These are phyloP conservation scores for Amyloporia xantha DNA, from an alignment of 768 basidiomycete species.

Conservation along the genomic window DNA sequence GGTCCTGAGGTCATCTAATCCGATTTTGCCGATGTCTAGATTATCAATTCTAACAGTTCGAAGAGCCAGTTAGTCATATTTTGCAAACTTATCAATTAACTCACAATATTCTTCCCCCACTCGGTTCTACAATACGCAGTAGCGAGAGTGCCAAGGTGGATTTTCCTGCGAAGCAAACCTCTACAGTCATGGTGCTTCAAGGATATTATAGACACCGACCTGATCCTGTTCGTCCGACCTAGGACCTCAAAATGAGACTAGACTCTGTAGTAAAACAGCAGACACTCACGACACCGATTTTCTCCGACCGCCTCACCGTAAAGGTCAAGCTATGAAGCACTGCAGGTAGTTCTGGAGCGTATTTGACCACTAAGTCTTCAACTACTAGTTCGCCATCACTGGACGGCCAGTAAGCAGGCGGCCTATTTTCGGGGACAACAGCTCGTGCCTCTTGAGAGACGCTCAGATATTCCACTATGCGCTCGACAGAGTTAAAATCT, in stretches of 20 bases:
- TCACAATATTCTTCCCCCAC: slow-evolving; percentile 51
- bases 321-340: slow-evolving; percentile 56
- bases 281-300: slow-evolving; percentile 55
- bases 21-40: slow-evolving; percentile 60
- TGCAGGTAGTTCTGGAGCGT: slow-evolving; percentile 54
- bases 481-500: slow-evolving; percentile 70
- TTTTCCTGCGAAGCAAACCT: slow-evolving; percentile 16
- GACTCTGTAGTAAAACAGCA: too few relatives aligned
- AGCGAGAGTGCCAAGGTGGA: slow-evolving; percentile 27
- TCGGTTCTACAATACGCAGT: slow-evolving; percentile 57
- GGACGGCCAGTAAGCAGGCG: slow-evolving; percentile 73
- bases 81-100: too few relatives aligned
- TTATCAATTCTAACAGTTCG: slow-evolving; percentile 69
- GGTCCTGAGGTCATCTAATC: slow-evolving; percentile 61
- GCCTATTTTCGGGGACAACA: slow-evolving; percentile 43
- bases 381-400: slow-evolving; percentile 50
- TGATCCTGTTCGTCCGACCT: slow-evolving; percentile 68
- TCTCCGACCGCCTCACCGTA: slow-evolving; percentile 52
- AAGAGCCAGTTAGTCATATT: too few relatives aligned
- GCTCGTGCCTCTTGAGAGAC: slow-evolving; percentile 65
- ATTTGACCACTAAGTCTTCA: slow-evolving; percentile 52
- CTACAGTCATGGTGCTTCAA: background rate
- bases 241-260: too few relatives aligned
- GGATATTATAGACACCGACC: slow-evolving; percentile 26
- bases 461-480: slow-evolving; percentile 64